Evolutionary conservation across 768 basidiomycete genomes (phyloP), one percentile per base, ranked within the genome.

Genomic region (Kwoniella pini): DNA sequence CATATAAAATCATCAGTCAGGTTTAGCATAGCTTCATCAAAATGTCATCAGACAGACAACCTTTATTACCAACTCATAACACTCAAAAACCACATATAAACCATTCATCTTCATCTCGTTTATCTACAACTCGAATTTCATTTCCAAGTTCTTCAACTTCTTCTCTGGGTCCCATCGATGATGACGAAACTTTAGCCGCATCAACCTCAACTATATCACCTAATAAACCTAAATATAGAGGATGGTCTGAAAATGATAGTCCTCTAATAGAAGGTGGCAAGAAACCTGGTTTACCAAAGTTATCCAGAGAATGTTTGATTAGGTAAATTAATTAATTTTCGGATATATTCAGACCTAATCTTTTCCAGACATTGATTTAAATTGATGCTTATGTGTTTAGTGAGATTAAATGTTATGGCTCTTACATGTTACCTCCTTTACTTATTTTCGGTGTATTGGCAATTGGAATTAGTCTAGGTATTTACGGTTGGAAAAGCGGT

Each of bases 191-290:
- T 17, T 46, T 58, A 31, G 11, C 44, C 7, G 33, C 7, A 7
- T 36, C 33, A 7, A 36, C 33, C 33, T 36, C 33, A 19, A 39
- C 63, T 43, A 28, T 9, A 40, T 40, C 67, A 64, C 65, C 1
- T 88, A 88, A 0, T 94, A 44, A 30, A 27, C 27, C 7, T 2
- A 44, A 45, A 98, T 78, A 84, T 85, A 15, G 87, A 89, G 65
- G 92, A 91, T 33, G 85, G 90, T 15, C 80, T 84, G 27, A 86
- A 86, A 91, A 96, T 78, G 85, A 86, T 7, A 92, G 89, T 46
- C 55, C 55, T 6, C 33, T 57, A 36, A 48, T 5, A 0, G 51
- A 49, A 22, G 42, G 43, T 22, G 27, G 42, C 13, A 30, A 21
- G 17, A 62, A 54, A 26, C 45, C 52, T 10, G 68, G 66, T 13